These are phyloP conservation scores for Tylopilus sp. DNA, from an alignment of 768 basidiomycete species.

Conservation along the genomic window DNA sequence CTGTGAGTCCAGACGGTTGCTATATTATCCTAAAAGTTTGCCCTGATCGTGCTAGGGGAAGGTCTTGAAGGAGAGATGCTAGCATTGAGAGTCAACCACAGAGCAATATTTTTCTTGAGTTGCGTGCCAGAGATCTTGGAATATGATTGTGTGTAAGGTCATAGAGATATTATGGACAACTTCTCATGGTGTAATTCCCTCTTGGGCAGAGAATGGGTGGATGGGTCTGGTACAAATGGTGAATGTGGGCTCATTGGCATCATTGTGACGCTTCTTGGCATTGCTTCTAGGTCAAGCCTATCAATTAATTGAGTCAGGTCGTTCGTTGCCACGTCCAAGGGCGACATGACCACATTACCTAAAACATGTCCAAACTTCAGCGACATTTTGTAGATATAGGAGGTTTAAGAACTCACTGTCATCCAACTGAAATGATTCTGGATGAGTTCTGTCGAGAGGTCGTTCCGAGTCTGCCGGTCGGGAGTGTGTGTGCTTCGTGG, in stretches of 20 bases:
- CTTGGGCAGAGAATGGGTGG: conserved; percentile 32
- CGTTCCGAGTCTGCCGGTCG: conserved; percentile 71
- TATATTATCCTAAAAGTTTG: conserved; percentile 26
- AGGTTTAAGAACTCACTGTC: conserved; percentile 34
- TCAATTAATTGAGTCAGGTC: conserved; percentile 78
- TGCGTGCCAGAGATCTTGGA: conserved; percentile 19
- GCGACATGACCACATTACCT: conserved; percentile 54
- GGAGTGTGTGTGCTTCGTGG: conserved; percentile 40
- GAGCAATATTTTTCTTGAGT: conserved; percentile 58
- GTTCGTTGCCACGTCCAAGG: conserved; percentile 77
- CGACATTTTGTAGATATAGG: background rate
- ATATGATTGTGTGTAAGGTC: conserved; percentile 45
- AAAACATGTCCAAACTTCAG: background rate
- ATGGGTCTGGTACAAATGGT: conserved; percentile 14
- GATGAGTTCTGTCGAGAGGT: conserved; percentile 45
- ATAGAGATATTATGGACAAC: conserved; percentile 46
- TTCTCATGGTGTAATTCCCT: conserved; percentile 34
- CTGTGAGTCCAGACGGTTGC: conserved; percentile 39
- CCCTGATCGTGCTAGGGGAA: conserved; percentile 17
- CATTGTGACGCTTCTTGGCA: conserved; percentile 53
- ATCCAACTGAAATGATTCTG: conserved; percentile 46
- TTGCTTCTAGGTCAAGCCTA: conserved; percentile 77
- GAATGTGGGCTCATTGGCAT: conserved; percentile 38
- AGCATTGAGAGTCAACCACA: conserved; percentile 51
- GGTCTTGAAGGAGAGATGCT: conserved; percentile 38